phyloP scores from a whole-genome alignment of 306 rosid genomes.

The Corylus americana region DNA sequence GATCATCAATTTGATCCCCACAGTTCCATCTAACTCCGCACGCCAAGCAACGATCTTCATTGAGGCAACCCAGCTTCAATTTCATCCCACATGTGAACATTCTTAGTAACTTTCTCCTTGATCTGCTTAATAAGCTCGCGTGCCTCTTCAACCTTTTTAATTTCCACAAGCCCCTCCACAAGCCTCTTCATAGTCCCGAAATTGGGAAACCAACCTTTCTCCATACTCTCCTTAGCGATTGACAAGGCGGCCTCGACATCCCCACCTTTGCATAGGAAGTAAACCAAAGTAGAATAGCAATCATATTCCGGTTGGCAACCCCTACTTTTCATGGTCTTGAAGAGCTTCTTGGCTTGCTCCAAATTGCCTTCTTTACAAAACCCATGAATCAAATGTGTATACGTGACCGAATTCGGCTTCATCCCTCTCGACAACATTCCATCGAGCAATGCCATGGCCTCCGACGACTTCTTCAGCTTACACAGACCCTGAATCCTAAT shows the following conservation, averaged over 20 bases:
- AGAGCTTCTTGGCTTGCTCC: conserved; percentile 62
- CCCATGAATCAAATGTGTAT: conserved; percentile 67
- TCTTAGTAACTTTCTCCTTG: conserved; percentile 58
- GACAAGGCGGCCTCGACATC: conserved; percentile 57
- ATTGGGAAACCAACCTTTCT: conserved; percentile 66
- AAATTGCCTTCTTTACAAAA: conserved; percentile 62
- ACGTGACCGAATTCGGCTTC: conserved; percentile 61
- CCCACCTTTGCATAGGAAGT: conserved; percentile 49
- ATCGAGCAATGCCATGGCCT: conserved; percentile 67
- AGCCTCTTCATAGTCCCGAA: conserved; percentile 59
- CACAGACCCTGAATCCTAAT: conserved; percentile 73
- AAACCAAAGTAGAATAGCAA: conserved; percentile 54
- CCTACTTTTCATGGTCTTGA: conserved; percentile 50
- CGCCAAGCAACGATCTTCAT: conserved; percentile 25
- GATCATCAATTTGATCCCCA: conserved; percentile 6
- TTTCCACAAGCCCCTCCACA: conserved; percentile 66
- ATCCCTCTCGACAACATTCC: conserved; percentile 58
- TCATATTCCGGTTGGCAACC: conserved; percentile 46
- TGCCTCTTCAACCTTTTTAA: conserved; percentile 60
- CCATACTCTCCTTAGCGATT: conserved; percentile 57
- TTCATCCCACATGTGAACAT: conserved; percentile 61
- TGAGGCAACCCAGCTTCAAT: conserved; percentile 67
- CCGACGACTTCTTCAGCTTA: conserved; percentile 59
- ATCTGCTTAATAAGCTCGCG: conserved; percentile 52
- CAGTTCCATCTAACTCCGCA: conserved; percentile 13